phyloP scores from a whole-genome alignment of 257 asterid genomes.

The Solanum clarkiae region DNA sequence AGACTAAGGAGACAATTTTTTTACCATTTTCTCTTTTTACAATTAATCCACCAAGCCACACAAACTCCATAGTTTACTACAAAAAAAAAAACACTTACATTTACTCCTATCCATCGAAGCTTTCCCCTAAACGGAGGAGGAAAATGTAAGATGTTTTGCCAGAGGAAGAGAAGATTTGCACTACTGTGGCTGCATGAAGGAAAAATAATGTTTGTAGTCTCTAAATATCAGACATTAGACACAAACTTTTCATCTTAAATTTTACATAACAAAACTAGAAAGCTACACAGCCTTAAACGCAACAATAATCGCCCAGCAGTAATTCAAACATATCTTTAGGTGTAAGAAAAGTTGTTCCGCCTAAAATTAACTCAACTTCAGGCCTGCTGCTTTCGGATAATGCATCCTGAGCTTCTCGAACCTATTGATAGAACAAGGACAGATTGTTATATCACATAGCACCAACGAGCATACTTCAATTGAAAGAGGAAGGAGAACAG shows the following conservation, averaged over 20 bases:
- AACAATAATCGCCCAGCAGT: constrained; percentile 67
- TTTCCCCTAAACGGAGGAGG: background rate
- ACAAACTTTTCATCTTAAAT: background rate
- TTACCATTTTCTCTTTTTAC: too few species aligned
- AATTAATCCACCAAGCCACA: too few species aligned
- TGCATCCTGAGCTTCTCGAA: constrained; percentile 80
- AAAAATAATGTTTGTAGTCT: background rate
- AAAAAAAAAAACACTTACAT: background rate
- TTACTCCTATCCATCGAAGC: background rate
- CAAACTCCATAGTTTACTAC: too few species aligned
- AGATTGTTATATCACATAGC: background rate
- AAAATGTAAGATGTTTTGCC: background rate
- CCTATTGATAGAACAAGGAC: constrained; percentile 26
- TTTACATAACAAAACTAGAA: background rate
- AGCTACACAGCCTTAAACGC: constrained; percentile 15
- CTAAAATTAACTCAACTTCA: constrained; percentile 59
- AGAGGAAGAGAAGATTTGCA: background rate
- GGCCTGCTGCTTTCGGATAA: constrained; percentile 71
- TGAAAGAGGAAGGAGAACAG: background rate
- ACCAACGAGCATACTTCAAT: background rate
- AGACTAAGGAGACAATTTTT: too few species aligned
- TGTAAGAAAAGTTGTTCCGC: constrained; percentile 93
- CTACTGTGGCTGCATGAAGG: background rate
- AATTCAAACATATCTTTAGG: constrained; percentile 73
- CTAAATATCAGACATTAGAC: background rate